Percentiles rank a stretch among this genome's conserved stretches.
Evolutionary conservation across 345 rosid species (phyloP).

Genomic region (Laguncularia racemosa): DNA sequence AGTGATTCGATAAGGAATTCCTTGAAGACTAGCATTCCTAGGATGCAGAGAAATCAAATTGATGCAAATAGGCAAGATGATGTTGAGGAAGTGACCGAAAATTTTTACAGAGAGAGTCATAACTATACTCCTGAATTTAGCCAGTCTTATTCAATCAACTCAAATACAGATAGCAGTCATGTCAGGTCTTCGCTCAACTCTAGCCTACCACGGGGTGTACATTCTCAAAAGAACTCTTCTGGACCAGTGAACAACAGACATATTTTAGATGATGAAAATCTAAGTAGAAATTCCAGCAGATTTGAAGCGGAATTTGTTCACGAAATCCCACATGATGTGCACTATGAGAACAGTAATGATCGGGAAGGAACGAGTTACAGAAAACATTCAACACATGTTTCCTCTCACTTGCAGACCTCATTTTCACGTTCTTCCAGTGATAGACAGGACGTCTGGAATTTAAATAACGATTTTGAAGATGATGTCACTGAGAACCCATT

Average conservation of each 20-base stretch:
- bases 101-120: constrained; percentile 16
- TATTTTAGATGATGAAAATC: constrained; percentile 20
- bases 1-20: constrained; percentile 18
- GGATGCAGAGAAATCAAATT: constrained; percentile 13
- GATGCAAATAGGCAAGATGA: constrained; percentile 18
- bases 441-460: constrained; percentile 25
- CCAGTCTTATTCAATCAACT: constrained; percentile 21
- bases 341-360: constrained; percentile 1
- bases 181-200: constrained; percentile 11
- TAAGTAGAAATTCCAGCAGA: constrained; percentile 29
- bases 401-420: constrained; percentile 36
- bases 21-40: constrained; percentile 13
- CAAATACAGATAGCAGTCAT: constrained; percentile 19
- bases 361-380: constrained; percentile 2
- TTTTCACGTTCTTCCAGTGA: constrained; percentile 25
- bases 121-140: constrained; percentile 15
- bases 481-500: constrained; percentile 34
- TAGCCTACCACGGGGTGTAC: constrained; percentile 21
- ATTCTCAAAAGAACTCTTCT: constrained; percentile 36
- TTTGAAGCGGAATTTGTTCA: constrained; percentile 20
- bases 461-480: constrained; percentile 9
- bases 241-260: constrained; percentile 17
- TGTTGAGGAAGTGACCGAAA: constrained; percentile 15
- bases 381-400: constrained; percentile 6
- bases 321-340: constrained; percentile 3